A percentile compares a stretch with the other conserved stretches of the same genome.
These are phyloP conservation scores for Didymellaceae sp. DNA, from an alignment of 2,329 filamentous ascomycete genomes.

Conservation along the genomic window DNA sequence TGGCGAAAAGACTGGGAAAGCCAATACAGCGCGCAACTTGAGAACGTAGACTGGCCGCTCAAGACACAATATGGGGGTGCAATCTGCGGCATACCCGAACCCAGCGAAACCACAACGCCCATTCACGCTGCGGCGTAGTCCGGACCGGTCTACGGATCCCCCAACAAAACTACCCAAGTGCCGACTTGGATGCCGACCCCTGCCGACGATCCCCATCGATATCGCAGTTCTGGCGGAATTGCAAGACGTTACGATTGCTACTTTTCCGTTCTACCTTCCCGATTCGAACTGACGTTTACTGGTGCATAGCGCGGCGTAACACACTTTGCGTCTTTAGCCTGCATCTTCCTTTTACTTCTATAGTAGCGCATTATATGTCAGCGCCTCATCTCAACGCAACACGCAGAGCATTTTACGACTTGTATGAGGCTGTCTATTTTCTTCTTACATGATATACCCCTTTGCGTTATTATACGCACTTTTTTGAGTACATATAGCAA, in stretches of 20 bases:
- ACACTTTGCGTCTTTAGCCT: not conserved
- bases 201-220: slow-evolving; percentile 3
- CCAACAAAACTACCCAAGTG: slow-evolving; percentile 1
- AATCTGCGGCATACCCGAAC: slow-evolving; percentile 25
- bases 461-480: slow-evolving; percentile 1
- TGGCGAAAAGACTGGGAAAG: slow-evolving; percentile 47
- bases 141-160: slow-evolving; percentile 14
- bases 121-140: slow-evolving; percentile 20
- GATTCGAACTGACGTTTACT: slow-evolving; percentile 1
- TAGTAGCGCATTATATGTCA: not conserved
- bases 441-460: slow-evolving; percentile 13
- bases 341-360: not conserved
- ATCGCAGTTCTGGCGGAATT: too few relatives aligned
- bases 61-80: slow-evolving; percentile 16
- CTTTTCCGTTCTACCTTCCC: not conserved
- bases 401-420: not conserved
- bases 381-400: not conserved
- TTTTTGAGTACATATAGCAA: slow-evolving; percentile 14
- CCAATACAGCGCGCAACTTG: slow-evolving; percentile 36
- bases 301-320: slow-evolving; percentile 16
- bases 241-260: slow-evolving; percentile 3
- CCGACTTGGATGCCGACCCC: slow-evolving; percentile 14
- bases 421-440: not conserved
- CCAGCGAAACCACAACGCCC: slow-evolving; percentile 31
- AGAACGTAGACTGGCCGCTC: slow-evolving; percentile 42